Evolutionary conservation across 768 basidiomycete species (phyloP).

Genomic region (Auriscalpium orientale): DNA sequence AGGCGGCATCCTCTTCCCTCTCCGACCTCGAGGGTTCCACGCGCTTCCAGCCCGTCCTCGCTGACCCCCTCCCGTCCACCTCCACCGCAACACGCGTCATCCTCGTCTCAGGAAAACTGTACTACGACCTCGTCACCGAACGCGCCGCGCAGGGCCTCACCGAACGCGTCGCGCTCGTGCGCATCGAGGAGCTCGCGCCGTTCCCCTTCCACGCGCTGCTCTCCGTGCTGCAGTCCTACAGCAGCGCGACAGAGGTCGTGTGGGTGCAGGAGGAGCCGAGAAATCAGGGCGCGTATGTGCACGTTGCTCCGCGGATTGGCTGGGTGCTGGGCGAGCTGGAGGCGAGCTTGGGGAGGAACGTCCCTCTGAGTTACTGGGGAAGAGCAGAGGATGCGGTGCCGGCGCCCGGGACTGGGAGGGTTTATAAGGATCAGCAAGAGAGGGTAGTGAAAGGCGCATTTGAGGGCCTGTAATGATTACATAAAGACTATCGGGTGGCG

Average conservation of each 20-base stretch:
- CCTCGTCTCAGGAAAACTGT: conserved; percentile 75
- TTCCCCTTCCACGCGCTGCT: conserved; percentile 67
- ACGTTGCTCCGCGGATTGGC: conserved; percentile 53
- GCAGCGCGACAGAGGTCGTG: conserved; percentile 31
- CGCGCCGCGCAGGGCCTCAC: conserved; percentile 42
- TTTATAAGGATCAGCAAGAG: conserved; percentile 61
- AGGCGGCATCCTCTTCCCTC: conserved; percentile 72
- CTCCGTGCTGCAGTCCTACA: conserved; percentile 39
- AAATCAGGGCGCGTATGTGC: conserved; percentile 78
- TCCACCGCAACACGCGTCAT: conserved; percentile 54
- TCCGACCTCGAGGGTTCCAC: conserved; percentile 52
- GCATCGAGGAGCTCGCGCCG: conserved; percentile 82
- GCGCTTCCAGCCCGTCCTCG: conserved; percentile 60
- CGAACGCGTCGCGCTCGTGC: conserved; percentile 55
- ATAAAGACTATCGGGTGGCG: too few species aligned
- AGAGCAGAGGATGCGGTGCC: conserved; percentile 67
- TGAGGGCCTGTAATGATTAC: conserved; percentile 24
- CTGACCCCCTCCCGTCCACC: conserved; percentile 36
- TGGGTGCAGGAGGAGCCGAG: conserved; percentile 87
- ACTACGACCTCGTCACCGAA: conserved; percentile 78
- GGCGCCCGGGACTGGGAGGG: conserved; percentile 65
- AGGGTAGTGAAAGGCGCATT: conserved; percentile 55
- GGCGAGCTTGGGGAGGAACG: conserved; percentile 22
- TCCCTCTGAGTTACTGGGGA: conserved; percentile 49
- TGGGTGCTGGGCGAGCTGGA: conserved; percentile 42